Percentiles rank a stretch among this genome's conserved stretches.
Evolutionary conservation across 805 yeast genomes (phyloP).

Genomic region (Wickerhamomyces queroliae): DNA sequence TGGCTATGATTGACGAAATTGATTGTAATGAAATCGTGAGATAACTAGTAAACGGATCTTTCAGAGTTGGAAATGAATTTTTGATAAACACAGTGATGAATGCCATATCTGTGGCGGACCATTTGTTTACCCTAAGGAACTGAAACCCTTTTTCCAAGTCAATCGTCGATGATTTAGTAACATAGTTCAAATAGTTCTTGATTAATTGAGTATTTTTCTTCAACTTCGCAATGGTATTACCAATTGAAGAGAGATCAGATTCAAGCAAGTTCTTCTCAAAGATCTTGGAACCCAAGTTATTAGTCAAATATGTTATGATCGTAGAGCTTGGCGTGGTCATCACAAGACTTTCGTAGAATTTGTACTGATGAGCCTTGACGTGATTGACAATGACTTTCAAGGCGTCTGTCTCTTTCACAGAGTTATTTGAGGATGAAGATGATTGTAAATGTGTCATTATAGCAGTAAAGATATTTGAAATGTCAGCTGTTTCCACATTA

Average conservation of each 20-base stretch:
- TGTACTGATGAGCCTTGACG: slow-evolving; percentile 11
- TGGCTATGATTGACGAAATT: slow-evolving; percentile 4
- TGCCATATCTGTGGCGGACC: not conserved
- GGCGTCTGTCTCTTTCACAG: slow-evolving; percentile 8
- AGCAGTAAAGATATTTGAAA: slow-evolving; percentile 8
- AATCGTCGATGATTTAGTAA: slow-evolving; percentile 1
- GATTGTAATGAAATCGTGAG: not conserved
- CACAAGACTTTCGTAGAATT: slow-evolving; percentile 11
- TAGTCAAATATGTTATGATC: slow-evolving; percentile 12
- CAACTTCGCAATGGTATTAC: slow-evolving; percentile 4
- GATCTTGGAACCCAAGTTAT: slow-evolving; percentile 19
- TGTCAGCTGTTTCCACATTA: not conserved
- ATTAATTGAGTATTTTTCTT: slow-evolving; percentile 8
- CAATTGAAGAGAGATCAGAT: slow-evolving; percentile 7
- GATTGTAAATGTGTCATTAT: slow-evolving; percentile 6
- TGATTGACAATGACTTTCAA: slow-evolving; percentile 13
- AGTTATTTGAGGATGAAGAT: not conserved
- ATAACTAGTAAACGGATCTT: not conserved
- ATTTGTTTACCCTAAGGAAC: not conserved
- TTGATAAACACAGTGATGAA: not conserved
- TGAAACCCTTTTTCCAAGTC: not conserved
- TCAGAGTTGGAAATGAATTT: not conserved
- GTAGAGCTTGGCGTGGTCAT: not conserved
- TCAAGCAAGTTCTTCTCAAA: slow-evolving; percentile 6
- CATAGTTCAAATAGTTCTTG: slow-evolving; percentile 8